A percentile compares a stretch with the other conserved stretches of the same genome.
Conservation (phyloP, 805 yeast species). For the Spathaspora boniae region DNA sequence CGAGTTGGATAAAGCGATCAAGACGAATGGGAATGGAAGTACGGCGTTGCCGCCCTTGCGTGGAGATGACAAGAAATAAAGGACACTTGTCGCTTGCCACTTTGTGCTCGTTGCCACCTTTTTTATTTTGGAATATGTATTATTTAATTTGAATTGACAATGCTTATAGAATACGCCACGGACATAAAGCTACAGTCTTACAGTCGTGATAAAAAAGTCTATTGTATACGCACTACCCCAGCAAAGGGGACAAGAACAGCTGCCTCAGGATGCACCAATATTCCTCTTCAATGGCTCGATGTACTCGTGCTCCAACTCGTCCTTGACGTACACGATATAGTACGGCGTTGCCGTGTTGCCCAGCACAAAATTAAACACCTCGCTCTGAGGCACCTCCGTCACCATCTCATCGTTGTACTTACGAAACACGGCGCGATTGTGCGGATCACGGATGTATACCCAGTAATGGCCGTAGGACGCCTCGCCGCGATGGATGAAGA, state of each 20-base stretch:
- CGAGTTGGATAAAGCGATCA: conserved; percentile 32
- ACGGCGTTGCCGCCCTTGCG: conserved; percentile 1
- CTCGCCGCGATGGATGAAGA: conserved; percentile 93
- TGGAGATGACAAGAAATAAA: no score
- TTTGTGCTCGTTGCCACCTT: no score
- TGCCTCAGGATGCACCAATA: conserved; percentile 1
- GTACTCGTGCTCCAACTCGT: conserved; percentile 48
- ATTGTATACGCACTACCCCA: no score
- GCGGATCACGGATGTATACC: conserved; percentile 84
- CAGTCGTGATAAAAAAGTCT: no score
- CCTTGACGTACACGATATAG: conserved; percentile 77
- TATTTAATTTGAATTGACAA: no score
- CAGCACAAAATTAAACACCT: conserved; percentile 62
- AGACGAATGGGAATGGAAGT: conserved; percentile 5
- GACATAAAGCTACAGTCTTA: no score
- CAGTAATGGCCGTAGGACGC: conserved; percentile 97
- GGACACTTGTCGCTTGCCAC: no score
- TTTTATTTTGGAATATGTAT: no score
- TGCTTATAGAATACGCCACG: no score
- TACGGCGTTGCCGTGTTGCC: conserved; percentile 92
- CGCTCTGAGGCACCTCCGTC: conserved; percentile 65
- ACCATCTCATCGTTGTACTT: conserved; percentile 95
- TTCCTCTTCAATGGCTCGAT: conserved; percentile 64
- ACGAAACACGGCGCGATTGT: conserved; percentile 61
- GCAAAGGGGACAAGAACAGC: no score